Evolutionary conservation across 2,329 filamentous ascomycete genomes (phyloP).

Genomic region (Diaporthe ampelina): DNA sequence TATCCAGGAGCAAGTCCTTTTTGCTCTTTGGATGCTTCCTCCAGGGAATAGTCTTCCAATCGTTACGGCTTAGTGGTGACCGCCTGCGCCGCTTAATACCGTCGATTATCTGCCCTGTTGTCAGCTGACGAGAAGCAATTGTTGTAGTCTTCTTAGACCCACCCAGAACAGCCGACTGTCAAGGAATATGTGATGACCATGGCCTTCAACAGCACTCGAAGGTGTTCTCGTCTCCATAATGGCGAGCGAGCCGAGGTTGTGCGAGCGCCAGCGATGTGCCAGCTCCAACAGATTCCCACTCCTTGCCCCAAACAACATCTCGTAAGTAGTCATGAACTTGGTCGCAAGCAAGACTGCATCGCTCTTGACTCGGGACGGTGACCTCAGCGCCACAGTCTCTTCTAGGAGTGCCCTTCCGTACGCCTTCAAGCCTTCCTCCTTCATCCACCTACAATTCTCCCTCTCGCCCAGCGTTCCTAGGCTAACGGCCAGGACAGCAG

Average conservation of each 20-base stretch:
- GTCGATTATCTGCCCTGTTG: conserved; percentile 38
- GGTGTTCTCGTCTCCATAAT: conserved; percentile 33
- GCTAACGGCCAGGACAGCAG: conserved; percentile 18
- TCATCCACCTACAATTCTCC: conserved; percentile 37
- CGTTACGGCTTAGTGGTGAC: conserved; percentile 38
- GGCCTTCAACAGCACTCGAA: conserved; percentile 18
- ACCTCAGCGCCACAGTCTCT: conserved; percentile 41
- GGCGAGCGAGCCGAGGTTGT: conserved; percentile 25
- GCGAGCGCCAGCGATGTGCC: conserved; percentile 18
- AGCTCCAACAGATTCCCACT: conserved; percentile 7
- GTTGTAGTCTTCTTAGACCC: neutral
- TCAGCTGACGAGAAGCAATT: neutral
- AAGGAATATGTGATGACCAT: conserved; percentile 18
- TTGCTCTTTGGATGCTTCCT: conserved; percentile 40
- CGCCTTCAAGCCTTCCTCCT: conserved; percentile 41
- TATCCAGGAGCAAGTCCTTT: conserved; percentile 44
- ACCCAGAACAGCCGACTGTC: conserved; percentile 6
- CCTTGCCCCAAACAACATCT: conserved; percentile 39
- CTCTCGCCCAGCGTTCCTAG: conserved; percentile 41
- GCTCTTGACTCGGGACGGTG: conserved; percentile 38
- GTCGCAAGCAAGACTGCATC: conserved; percentile 44
- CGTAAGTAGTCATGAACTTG: conserved; percentile 45
- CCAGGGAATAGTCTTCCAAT: conserved; percentile 46
- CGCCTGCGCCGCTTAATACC: conserved; percentile 40
- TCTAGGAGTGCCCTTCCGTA: conserved; percentile 44